A percentile compares a stretch with the other conserved stretches of the same genome.
Evolutionary conservation across 805 yeast genomes (phyloP).

Genomic region (Maudiozyma saulgeensis): DNA sequence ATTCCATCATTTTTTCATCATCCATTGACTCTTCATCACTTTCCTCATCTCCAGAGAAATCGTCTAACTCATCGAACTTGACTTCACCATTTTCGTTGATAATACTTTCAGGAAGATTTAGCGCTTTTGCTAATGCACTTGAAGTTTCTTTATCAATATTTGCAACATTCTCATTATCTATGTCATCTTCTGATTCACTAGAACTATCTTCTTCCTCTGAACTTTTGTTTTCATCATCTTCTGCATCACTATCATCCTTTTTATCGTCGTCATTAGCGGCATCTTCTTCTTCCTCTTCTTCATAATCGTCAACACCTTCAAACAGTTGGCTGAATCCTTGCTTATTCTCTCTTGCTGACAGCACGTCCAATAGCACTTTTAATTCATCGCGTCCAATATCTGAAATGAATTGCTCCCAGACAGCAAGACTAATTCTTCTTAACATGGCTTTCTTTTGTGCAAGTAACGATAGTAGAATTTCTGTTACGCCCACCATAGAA

Average conservation of each 20-base stretch:
- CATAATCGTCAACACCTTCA: conserved; percentile 47
- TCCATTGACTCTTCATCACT: conserved; percentile 79
- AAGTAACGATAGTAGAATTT: conserved; percentile 47
- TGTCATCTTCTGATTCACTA: conserved; percentile 24
- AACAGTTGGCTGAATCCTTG: conserved; percentile 73
- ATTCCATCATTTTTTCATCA: conserved; percentile 92
- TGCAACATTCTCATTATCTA: conserved; percentile 33
- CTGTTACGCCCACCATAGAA: conserved; percentile 44
- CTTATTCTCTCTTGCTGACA: conserved; percentile 62
- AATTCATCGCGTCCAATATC: conserved; percentile 39
- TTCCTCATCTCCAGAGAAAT: conserved; percentile 34
- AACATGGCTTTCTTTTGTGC: conserved; percentile 49
- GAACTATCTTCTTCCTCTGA: conserved; percentile 22
- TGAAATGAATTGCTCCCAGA: conserved; percentile 48
- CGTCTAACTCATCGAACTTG: conserved; percentile 40
- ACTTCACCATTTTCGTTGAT: conserved; percentile 37
- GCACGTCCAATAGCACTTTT: conserved; percentile 42
- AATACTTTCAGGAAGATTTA: conserved; percentile 49
- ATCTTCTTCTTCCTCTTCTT: conserved; percentile 36
- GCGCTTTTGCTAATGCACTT: conserved; percentile 57
- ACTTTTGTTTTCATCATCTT: conserved; percentile 28
- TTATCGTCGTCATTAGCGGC: conserved; percentile 22
- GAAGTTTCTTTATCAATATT: conserved; percentile 48
- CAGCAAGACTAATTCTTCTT: conserved; percentile 46
- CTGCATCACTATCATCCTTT: conserved; percentile 26